Evolutionary conservation across 805 yeast species (phyloP).

Genomic region (Yarrowia sp.): DNA sequence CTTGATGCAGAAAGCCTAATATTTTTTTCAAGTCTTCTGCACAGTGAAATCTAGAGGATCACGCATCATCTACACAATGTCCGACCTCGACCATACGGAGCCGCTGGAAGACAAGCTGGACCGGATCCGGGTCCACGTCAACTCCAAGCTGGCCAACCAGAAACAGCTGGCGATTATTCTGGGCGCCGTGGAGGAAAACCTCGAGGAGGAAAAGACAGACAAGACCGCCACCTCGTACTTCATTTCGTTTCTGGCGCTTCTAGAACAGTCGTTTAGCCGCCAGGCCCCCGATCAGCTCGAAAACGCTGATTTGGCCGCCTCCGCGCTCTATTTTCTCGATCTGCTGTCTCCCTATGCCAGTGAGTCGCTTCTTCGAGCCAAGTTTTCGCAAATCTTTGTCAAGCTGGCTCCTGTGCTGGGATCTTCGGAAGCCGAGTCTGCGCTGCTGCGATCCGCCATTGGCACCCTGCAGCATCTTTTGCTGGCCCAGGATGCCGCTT

Average conservation of each 20-base stretch:
- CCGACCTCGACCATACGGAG: conserved; percentile 22
- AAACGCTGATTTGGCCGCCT: conserved; percentile 64
- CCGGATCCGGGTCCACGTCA: conserved; percentile 60
- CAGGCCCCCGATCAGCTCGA: conserved; percentile 45
- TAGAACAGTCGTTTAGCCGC: conserved; percentile 62
- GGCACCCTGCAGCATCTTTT: conserved; percentile 81
- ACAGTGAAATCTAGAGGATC: background rate
- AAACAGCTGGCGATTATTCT: conserved; percentile 78
- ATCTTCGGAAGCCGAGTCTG: conserved; percentile 66
- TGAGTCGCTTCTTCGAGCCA: conserved; percentile 61
- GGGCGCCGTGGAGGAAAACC: conserved; percentile 85
- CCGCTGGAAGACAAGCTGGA: conserved; percentile 31
- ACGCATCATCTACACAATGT: background rate
- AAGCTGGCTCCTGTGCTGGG: conserved; percentile 80
- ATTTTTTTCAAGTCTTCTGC: conserved; percentile 13
- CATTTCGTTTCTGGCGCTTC: conserved; percentile 73
- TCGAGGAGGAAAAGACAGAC: conserved; percentile 58
- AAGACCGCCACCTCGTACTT: conserved; percentile 77
- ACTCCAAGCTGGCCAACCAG: conserved; percentile 82
- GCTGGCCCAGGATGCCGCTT: conserved; percentile 69
- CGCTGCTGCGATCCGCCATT: conserved; percentile 74
- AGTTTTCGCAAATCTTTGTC: conserved; percentile 72
- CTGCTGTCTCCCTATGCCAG: conserved; percentile 64
- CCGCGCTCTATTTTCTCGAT: conserved; percentile 79
- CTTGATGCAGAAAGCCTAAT: background rate